Conservation (phyloP, 495 filamentous ascomycete species). For the Penicillium subrubescens region DNA sequence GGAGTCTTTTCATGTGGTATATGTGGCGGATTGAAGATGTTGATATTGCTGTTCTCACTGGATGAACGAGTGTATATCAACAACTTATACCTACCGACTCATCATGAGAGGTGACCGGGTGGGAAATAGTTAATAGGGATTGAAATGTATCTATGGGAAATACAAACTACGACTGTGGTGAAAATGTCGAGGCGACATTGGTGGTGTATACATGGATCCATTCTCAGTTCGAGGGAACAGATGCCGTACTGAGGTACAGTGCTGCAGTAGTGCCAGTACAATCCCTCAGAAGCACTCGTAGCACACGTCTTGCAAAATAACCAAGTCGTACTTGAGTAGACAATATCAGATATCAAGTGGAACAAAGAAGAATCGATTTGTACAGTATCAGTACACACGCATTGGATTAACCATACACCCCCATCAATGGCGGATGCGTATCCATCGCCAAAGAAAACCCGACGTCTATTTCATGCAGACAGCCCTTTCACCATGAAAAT, state of each 20-base stretch:
- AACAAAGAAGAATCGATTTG: slow-evolving; percentile 47
- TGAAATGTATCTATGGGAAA: background rate
- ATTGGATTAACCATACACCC: slow-evolving; percentile 26
- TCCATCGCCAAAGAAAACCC: slow-evolving; percentile 29
- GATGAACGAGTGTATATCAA: slow-evolving; percentile 14
- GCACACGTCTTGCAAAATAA: background rate
- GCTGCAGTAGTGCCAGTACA: background rate
- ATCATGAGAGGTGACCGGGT: background rate
- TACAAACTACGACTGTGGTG: background rate
- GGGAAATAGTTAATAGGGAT: background rate
- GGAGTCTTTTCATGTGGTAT: slow-evolving; percentile 83
- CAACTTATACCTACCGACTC: background rate
- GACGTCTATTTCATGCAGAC: slow-evolving; percentile 35
- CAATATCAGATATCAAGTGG: slow-evolving; percentile 18
- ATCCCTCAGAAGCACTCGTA: background rate
- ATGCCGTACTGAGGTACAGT: background rate
- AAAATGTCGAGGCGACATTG: background rate
- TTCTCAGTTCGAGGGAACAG: background rate
- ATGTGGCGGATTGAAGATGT: slow-evolving; percentile 88
- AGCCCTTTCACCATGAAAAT: slow-evolving; percentile 25
- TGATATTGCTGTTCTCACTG: slow-evolving; percentile 65
- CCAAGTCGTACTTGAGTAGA: background rate
- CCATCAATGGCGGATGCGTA: slow-evolving; percentile 19
- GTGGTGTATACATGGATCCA: background rate
- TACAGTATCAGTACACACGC: slow-evolving; percentile 54